Percentiles rank a stretch among this genome's conserved stretches.
These are phyloP conservation scores for Monilinia laxa DNA, from an alignment of 2,329 filamentous ascomycete species.

Conservation along the genomic window DNA sequence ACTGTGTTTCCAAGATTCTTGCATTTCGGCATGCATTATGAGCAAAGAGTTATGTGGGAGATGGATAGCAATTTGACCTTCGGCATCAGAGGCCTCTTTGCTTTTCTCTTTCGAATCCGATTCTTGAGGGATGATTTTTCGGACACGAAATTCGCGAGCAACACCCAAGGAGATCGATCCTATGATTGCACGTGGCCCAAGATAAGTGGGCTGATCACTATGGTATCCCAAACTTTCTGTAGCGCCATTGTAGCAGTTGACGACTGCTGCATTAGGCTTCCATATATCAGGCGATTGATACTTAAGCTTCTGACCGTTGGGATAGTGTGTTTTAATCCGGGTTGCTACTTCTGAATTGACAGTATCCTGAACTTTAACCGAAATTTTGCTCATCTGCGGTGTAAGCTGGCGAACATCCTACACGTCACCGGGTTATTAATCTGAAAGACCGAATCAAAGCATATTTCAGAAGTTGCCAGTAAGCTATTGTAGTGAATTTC, in stretches of 20 bases:
- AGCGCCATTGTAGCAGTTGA: conserved; percentile 87
- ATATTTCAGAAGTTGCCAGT: neutral
- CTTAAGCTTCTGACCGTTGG: conserved; percentile 68
- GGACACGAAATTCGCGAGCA: conserved; percentile 87
- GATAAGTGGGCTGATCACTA: conserved; percentile 87
- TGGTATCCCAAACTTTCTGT: conserved; percentile 88
- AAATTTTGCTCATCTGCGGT: conserved; percentile 69
- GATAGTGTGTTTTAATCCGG: conserved; percentile 68
- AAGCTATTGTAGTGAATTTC: neutral
- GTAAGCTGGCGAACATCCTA: conserved; percentile 75
- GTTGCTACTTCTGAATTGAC: conserved; percentile 77
- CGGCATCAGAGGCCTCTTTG: conserved; percentile 56
- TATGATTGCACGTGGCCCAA: conserved; percentile 85
- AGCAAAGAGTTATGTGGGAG: conserved; percentile 92
- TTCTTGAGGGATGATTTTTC: conserved; percentile 67
- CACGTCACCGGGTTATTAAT: neutral
- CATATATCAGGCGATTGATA: conserved; percentile 73
- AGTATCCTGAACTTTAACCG: conserved; percentile 65
- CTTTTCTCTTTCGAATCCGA: conserved; percentile 29
- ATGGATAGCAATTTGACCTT: conserved; percentile 89
- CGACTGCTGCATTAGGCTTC: conserved; percentile 86
- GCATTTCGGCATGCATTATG: conserved; percentile 97
- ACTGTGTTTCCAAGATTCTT: conserved; percentile 93
- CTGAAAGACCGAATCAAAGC: conserved; percentile 11
- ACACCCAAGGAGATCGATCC: conserved; percentile 89